Base-by-base conservation (phyloP, 2,329 filamentous ascomycete species). In the Gnomoniopsis smithogilvyi region DNA sequence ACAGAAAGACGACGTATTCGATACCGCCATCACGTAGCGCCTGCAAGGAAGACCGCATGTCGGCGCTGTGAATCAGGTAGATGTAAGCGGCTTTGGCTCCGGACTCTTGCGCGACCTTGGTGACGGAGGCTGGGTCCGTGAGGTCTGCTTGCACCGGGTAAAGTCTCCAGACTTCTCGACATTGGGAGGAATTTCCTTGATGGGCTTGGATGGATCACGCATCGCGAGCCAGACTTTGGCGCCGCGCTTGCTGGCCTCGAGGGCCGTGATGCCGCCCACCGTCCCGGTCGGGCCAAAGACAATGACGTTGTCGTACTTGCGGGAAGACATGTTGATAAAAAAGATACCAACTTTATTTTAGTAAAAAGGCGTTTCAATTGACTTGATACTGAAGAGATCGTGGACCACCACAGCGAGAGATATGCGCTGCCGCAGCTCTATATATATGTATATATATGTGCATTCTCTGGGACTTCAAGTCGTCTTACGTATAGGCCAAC, bases 221-320 rank as follows among this genome's bases (percentile, higher is more conserved):
- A 60, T 60, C 30, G 58, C 58, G 30, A 60, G 54, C 53, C 58
- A 60, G 15, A 60, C 77, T 33, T 74, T 75, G 36, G 74, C 74
- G 17, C 77, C 78, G 34, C 67, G 70, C 34, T 70, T 57, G 11
- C 70, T 68, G 30, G 78, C 77, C 30, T 69, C 68, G 15, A 63
- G 68, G 6, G 79, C 78, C 3, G 72, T 69, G 10, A 67, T 65
- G 24, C 73, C 74, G 50, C 73, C 80, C 33, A 81, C 74, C 10
- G 65, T 65, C 49, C 80, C 80, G 12, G 80, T 79, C 17, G 80
- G 73, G 22, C 80, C 79, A 61, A 83, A 82, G 55, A 83, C 67
- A 56, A 83, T 75, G 2, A 61, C 59, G 26, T 54, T 58, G n/a
- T 60, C 36, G 14, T 76, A 54, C 19, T 58, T 65, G 33, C 56